These are phyloP conservation scores for Vigna angularis DNA, from an alignment of 306 rosid species.

Conservation along the genomic window DNA sequence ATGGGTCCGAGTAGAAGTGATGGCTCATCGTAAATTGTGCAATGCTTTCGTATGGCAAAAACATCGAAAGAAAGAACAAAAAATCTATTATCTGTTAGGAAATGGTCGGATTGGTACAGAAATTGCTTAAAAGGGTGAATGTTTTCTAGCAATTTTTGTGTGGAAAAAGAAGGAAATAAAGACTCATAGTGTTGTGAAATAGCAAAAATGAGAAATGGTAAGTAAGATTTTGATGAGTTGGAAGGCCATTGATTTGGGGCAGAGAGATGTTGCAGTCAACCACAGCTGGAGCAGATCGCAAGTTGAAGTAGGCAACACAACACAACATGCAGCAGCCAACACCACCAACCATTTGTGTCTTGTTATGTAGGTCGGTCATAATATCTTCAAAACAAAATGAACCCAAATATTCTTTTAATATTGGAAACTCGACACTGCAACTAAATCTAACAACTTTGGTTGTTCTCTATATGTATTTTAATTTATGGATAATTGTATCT, in stretches of 20 bases:
- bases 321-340: slow-evolving; percentile 1
- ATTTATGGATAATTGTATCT: background rate
- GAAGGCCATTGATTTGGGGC: slow-evolving; percentile 19
- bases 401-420: background rate
- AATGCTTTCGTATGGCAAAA: background rate
- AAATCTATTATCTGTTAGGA: too few species aligned
- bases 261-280: slow-evolving; percentile 40
- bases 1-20: background rate
- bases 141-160: too few species aligned
- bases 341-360: slow-evolving; percentile 30
- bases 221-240: slow-evolving; percentile 20
- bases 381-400: slow-evolving; percentile 6
- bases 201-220: too few species aligned
- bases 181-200: too few species aligned
- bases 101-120: too few species aligned
- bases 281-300: slow-evolving; percentile 33
- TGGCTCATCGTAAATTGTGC: background rate
- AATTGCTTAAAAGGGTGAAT: too few species aligned
- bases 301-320: background rate
- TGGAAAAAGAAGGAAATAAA: too few species aligned
- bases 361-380: background rate
- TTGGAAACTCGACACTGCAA: slow-evolving; percentile 29
- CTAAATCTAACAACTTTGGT: slow-evolving; percentile 42
- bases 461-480: slow-evolving; percentile 19
- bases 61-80: background rate